These are phyloP conservation scores for Verbena officinalis DNA, from an alignment of 257 asterid species.

Conservation along the genomic window DNA sequence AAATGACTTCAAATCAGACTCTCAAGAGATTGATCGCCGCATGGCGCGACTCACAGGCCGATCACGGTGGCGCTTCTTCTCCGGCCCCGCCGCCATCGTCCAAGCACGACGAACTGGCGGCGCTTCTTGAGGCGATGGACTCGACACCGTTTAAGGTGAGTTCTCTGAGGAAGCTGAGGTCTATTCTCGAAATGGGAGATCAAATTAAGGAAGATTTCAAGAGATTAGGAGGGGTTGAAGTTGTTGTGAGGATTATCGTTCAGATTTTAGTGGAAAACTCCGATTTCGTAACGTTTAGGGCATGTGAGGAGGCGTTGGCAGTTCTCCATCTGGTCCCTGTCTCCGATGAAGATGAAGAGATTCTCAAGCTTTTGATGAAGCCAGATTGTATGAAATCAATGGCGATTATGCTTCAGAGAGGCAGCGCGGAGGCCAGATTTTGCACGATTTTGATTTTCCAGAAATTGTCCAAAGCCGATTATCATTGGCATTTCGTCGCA, in stretches of 20 bases:
- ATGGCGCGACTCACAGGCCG: conserved; percentile 44
- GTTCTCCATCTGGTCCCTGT: conserved; percentile 48
- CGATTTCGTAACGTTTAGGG: conserved; percentile 62
- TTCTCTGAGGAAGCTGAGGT: conserved; percentile 49
- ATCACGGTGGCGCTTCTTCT: background rate
- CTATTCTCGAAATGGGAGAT: conserved; percentile 48
- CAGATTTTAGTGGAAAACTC: conserved; percentile 55
- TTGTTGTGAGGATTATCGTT: conserved; percentile 48
- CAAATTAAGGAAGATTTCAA: conserved; percentile 52
- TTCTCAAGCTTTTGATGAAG: conserved; percentile 42
- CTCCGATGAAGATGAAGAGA: conserved; percentile 40
- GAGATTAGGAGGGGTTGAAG: conserved; percentile 63
- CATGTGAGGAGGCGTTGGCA: conserved; percentile 80
- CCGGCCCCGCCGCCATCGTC: conserved; percentile 14
- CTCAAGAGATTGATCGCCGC: conserved; percentile 63
- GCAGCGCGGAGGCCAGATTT: conserved; percentile 72
- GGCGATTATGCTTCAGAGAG: conserved; percentile 67
- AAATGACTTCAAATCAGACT: conserved; percentile 80
- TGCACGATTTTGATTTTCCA: conserved; percentile 54
- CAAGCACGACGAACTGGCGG: conserved; percentile 50
- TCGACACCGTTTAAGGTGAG: conserved; percentile 78
- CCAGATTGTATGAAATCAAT: conserved; percentile 60
- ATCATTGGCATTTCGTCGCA: conserved; percentile 46
- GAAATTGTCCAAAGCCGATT: conserved; percentile 49
- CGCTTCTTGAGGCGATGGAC: conserved; percentile 49